These are phyloP conservation scores for Rhododendron molle DNA, from an alignment of 148 eudicot genomes.

Conservation along the genomic window DNA sequence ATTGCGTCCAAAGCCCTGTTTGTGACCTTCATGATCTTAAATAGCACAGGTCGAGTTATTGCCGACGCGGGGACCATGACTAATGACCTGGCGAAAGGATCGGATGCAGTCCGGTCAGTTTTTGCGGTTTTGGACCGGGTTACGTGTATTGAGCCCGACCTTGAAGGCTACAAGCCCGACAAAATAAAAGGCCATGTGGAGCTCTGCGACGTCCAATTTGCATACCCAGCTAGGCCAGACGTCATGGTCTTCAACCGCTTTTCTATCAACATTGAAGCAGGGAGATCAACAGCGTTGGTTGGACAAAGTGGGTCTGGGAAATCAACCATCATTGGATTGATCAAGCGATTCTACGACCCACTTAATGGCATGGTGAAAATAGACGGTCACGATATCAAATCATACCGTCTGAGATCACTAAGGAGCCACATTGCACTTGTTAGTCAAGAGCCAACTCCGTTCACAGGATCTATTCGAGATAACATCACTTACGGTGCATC, in stretches of 20 bases:
- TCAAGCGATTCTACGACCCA: background rate
- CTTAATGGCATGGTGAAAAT: background rate
- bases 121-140: background rate
- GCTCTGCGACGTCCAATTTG: background rate
- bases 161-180: background rate
- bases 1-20: background rate
- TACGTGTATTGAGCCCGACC: background rate
- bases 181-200: background rate
- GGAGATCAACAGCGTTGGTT: background rate
- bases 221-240: background rate
- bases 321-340: background rate
- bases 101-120: background rate
- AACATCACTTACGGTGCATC: background rate
- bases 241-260: background rate
- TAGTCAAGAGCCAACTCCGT: background rate
- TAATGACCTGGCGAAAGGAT: background rate
- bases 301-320: background rate
- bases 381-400: background rate
- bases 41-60: background rate
- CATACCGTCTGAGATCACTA: background rate
- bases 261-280: background rate
- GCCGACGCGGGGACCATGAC: background rate
- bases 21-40: background rate
- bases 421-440: slow-evolving; percentile 2
- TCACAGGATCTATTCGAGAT: background rate